phyloP scores from a whole-genome alignment of 768 basidiomycete species.

The Russula olivacea region DNA sequence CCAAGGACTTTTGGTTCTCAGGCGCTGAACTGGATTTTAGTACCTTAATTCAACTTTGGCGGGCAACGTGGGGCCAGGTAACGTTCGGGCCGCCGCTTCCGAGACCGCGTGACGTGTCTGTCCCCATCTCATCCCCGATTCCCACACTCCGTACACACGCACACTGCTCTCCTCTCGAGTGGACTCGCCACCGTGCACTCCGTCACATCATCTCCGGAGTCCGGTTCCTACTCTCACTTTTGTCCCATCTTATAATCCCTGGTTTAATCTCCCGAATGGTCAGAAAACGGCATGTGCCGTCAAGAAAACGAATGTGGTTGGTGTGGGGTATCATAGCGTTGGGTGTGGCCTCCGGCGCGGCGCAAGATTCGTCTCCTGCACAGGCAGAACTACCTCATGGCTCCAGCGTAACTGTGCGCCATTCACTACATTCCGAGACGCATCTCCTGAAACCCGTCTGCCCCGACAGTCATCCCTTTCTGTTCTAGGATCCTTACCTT shows the following conservation, averaged over 20 bases:
- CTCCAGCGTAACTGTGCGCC: constrained; percentile 7
- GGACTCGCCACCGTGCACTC: not conserved
- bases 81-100: not conserved
- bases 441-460: not conserved
- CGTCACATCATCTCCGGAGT: not conserved
- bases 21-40: constrained; percentile 1
- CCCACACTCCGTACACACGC: not conserved
- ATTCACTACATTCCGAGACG: not conserved
- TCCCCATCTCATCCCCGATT: not conserved
- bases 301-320: constrained; percentile 31
- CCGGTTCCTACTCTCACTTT: not conserved
- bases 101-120: constrained; percentile 14
- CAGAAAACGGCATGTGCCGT: constrained; percentile 9
- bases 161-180: not conserved
- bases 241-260: not conserved
- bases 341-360: constrained; percentile 26
- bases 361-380: constrained; percentile 18
- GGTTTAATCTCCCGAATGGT: constrained; percentile 7
- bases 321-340: constrained; percentile 31
- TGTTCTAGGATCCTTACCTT: constrained; percentile 1
- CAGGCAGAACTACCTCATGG: constrained; percentile 12
- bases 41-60: not conserved
- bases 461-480: constrained; percentile 5
- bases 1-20: not conserved
- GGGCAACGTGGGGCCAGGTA: constrained; percentile 25